Conservation (phyloP, 805 yeast genomes). For the Pichia ethanolica region DNA sequence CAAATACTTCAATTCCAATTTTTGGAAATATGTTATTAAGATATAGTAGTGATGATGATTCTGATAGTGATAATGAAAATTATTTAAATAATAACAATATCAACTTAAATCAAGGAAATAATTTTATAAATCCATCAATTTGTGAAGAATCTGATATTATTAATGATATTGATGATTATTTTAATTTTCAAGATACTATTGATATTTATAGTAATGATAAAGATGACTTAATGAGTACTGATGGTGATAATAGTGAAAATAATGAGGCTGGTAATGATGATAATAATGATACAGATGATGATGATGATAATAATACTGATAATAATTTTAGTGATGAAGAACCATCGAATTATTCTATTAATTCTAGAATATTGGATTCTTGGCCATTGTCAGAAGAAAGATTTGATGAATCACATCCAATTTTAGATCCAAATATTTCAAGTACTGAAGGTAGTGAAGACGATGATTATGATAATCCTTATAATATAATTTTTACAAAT, state of each 20-base stretch:
- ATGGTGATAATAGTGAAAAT: neutral
- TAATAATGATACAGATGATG: constrained; percentile 4
- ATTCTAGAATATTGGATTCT: neutral
- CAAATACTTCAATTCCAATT: neutral
- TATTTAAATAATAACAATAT: neutral
- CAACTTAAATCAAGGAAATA: neutral
- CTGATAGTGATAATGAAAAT: neutral
- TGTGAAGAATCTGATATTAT: neutral
- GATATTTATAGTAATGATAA: neutral
- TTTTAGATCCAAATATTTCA: constrained; percentile 1
- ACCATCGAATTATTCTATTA: neutral
- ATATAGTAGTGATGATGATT: neutral
- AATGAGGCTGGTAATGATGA: constrained; percentile 14
- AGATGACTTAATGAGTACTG: neutral
- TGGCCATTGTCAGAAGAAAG: constrained; percentile 8
- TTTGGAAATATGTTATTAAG: neutral
- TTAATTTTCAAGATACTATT: neutral
- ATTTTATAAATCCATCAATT: too few relatives aligned
- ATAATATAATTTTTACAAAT: constrained; percentile 22
- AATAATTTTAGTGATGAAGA: constrained; percentile 7
- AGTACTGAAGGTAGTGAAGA: constrained; percentile 11
- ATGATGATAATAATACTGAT: constrained; percentile 5
- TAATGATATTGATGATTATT: neutral
- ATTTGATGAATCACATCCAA: constrained; percentile 1
- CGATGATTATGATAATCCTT: constrained; percentile 19